Evolutionary conservation across 306 rosid genomes (phyloP).

Genomic region (Cicer yamashitae): DNA sequence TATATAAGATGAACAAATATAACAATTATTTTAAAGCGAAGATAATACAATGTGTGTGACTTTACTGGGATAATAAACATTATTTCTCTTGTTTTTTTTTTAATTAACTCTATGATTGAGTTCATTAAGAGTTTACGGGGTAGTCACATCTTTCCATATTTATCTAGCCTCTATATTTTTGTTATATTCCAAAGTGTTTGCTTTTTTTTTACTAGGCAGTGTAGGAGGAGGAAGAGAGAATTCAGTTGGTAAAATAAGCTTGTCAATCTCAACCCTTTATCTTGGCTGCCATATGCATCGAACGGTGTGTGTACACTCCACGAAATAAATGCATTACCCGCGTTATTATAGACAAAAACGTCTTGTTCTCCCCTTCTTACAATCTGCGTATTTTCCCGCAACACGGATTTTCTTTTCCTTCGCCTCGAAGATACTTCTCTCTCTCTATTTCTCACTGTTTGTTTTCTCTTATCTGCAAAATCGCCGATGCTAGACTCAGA

Average conservation of each 20-base stretch:
- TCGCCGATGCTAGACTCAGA: constrained; percentile 82
- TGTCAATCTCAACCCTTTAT: constrained; percentile 41
- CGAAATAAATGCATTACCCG: constrained; percentile 32
- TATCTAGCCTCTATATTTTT: no score
- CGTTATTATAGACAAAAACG: constrained; percentile 38
- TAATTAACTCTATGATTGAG: no score
- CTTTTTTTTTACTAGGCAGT: no score
- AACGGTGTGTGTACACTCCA: constrained; percentile 23
- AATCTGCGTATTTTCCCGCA: constrained; percentile 35
- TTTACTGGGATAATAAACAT: no score
- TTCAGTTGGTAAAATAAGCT: not conserved
- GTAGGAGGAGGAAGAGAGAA: no score
- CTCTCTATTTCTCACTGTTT: not conserved
- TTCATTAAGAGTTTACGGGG: no score
- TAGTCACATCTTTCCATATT: no score
- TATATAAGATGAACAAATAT: no score
- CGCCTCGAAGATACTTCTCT: constrained; percentile 44
- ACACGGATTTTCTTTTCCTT: constrained; percentile 48
- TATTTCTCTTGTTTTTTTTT: no score
- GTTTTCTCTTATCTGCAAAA: constrained; percentile 19
- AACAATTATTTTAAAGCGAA: no score
- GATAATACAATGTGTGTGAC: no score
- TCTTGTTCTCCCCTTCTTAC: constrained; percentile 4
- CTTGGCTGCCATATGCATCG: not conserved
- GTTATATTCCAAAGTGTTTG: no score